phyloP scores from a whole-genome alignment of 768 basidiomycete species.

The Glaciozyma martinii region DNA sequence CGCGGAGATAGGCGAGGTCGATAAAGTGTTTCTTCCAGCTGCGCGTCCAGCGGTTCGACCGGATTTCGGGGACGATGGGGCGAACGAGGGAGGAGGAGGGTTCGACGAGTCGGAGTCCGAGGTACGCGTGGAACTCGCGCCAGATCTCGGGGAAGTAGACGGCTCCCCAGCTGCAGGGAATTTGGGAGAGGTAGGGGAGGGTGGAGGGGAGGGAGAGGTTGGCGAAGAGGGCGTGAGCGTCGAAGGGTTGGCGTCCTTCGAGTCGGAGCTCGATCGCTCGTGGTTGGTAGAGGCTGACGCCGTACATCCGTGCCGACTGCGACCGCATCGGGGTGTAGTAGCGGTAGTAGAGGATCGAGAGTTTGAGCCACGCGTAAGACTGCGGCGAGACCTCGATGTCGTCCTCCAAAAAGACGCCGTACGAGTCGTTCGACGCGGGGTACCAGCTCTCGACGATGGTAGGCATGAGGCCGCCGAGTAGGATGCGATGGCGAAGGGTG shows the following conservation, averaged over 20 bases:
- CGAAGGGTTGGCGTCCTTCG: conserved; percentile 58
- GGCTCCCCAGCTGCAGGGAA: conserved; percentile 87
- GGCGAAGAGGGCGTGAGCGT: conserved; percentile 55
- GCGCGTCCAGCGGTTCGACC: conserved; percentile 68
- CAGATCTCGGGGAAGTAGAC: conserved; percentile 82
- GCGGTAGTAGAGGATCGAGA: conserved; percentile 68
- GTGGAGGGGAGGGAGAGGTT: conserved; percentile 39
- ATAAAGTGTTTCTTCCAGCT: conserved; percentile 90
- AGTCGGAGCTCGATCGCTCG: conserved; percentile 63
- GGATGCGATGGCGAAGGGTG: conserved; percentile 59
- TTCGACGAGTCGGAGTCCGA: conserved; percentile 60
- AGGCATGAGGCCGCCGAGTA: conserved; percentile 67
- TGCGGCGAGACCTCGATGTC: conserved; percentile 76
- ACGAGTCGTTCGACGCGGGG: conserved; percentile 60
- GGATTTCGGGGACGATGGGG: conserved; percentile 59
- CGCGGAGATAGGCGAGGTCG: conserved; percentile 68
- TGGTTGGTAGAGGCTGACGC: conserved; percentile 82
- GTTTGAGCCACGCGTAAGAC: conserved; percentile 77
- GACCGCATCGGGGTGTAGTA: conserved; percentile 52
- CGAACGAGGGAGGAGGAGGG: conserved; percentile 39
- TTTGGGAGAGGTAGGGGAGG: conserved; percentile 72
- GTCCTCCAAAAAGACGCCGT: conserved; percentile 76
- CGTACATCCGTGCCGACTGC: conserved; percentile 52
- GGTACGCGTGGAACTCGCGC: conserved; percentile 75
- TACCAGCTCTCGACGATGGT: conserved; percentile 88